Percentiles rank a stretch among this genome's conserved stretches.
These are phyloP conservation scores for Rhododendron ferrugineum DNA, from an alignment of 148 eudicot genomes.

Conservation along the genomic window DNA sequence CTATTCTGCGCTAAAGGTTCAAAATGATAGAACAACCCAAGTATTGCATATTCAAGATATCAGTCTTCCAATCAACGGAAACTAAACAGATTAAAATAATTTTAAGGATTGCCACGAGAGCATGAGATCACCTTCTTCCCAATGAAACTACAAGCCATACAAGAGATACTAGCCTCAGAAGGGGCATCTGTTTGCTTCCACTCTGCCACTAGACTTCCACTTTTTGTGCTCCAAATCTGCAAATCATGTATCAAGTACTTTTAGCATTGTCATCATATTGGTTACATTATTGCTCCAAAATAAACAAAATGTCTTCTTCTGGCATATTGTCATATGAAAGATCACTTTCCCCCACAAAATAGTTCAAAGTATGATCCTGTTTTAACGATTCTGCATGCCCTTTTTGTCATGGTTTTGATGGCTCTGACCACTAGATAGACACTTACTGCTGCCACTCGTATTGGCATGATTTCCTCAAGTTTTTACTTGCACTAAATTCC, in stretches of 20 bases:
- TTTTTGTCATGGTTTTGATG: background rate
- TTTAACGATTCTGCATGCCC: background rate
- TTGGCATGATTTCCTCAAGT: background rate
- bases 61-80: background rate
- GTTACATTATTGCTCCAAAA: background rate
- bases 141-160: conserved; percentile 27
- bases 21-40: background rate
- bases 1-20: conserved; percentile 23
- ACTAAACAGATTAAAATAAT: background rate
- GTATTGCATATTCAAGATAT: conserved; percentile 1
- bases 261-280: background rate
- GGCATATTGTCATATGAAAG: background rate
- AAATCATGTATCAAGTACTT: background rate
- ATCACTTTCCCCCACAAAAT: background rate
- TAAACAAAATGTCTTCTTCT: background rate
- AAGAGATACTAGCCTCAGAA: conserved; percentile 17
- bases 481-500: background rate
- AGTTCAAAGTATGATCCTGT: background rate
- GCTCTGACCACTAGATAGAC: background rate
- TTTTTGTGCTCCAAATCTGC: conserved; percentile 32
- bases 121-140: conserved; percentile 27
- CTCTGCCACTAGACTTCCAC: conserved; percentile 22
- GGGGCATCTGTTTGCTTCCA: conserved; percentile 19
- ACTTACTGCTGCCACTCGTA: too few relatives aligned
- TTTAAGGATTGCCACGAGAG: background rate